phyloP scores from a whole-genome alignment of 192 early-diverging fungal genomes.

The Umbelopsis sp. region DNA sequence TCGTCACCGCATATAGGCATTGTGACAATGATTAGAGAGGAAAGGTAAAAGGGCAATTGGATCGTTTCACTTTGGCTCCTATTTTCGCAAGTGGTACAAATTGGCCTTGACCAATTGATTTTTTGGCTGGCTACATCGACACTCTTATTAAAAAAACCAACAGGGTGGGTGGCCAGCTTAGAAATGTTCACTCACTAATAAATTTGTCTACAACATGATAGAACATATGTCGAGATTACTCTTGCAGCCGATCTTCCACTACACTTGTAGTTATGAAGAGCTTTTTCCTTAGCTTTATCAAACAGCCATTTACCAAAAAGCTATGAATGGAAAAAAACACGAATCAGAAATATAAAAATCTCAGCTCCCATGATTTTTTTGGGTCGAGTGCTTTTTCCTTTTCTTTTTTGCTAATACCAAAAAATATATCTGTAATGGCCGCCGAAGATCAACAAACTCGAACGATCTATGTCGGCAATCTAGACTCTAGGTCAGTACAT shows the following conservation, averaged over 20 bases:
- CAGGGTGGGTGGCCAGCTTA: too few species aligned
- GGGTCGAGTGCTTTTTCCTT: background rate
- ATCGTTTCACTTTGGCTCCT: slow-evolving; percentile 11
- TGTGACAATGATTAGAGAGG: background rate
- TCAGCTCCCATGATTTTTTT: slow-evolving; percentile 8
- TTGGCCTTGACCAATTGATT: background rate
- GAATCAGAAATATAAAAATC: slow-evolving; percentile 4
- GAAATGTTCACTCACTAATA: too few species aligned
- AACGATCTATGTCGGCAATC: slow-evolving; percentile 84
- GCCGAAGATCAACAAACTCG: slow-evolving; percentile 18
- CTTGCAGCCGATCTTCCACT: too few species aligned
- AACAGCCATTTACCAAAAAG: background rate
- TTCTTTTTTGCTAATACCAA: slow-evolving; percentile 7
- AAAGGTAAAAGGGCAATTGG: slow-evolving; percentile 6
- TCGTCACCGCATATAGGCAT: slow-evolving; percentile 28
- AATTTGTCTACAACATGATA: too few species aligned
- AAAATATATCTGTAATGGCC: slow-evolving; percentile 18
- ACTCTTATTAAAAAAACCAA: too few species aligned
- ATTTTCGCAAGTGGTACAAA: slow-evolving; percentile 9
- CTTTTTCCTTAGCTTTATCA: too few species aligned
- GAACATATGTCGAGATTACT: too few species aligned
- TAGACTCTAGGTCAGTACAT: slow-evolving; percentile 64
- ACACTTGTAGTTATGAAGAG: background rate
- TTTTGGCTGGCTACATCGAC: background rate
- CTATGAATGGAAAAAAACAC: background rate